phyloP scores from a whole-genome alignment of 1,284 basidiomycete species.

The Omphalotus olearius region DNA sequence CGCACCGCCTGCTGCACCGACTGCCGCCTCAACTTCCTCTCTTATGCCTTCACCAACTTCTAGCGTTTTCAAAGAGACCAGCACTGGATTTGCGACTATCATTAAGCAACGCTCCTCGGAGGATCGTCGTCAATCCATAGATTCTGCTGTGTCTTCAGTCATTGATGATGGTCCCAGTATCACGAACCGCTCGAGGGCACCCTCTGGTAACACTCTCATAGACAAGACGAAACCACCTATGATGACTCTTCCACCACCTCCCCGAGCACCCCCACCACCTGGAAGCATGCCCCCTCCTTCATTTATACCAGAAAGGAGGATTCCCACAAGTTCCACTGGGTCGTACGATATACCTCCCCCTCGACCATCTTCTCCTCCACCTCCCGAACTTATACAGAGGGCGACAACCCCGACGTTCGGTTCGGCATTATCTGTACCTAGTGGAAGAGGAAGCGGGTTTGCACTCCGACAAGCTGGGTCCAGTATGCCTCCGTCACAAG shows the following conservation, averaged over 20 bases:
- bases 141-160: slow-evolving; percentile 56
- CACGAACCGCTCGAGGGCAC: slow-evolving; percentile 45
- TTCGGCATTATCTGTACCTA: slow-evolving; percentile 55
- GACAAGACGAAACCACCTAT: slow-evolving; percentile 82
- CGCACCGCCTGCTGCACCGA: slow-evolving; percentile 31
- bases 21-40: slow-evolving; percentile 10
- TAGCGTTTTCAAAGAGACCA: slow-evolving; percentile 35
- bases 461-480: slow-evolving; percentile 52
- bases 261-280: slow-evolving; percentile 73
- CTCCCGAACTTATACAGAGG: slow-evolving; percentile 81
- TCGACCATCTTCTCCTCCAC: slow-evolving; percentile 85
- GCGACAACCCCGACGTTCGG: slow-evolving; percentile 82
- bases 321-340: slow-evolving; percentile 46
- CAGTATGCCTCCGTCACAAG: slow-evolving; percentile 66
- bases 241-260: slow-evolving; percentile 84
- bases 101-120: slow-evolving; percentile 30
- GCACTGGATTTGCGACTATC: slow-evolving; percentile 11
- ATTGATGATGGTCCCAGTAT: slow-evolving; percentile 37
- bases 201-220: slow-evolving; percentile 40
- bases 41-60: slow-evolving; percentile 36
- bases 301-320: slow-evolving; percentile 67
- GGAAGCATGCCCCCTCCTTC: slow-evolving; percentile 69
- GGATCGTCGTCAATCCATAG: slow-evolving; percentile 49
- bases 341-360: slow-evolving; percentile 64
- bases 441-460: slow-evolving; percentile 34